Evolutionary conservation across 2,329 filamentous ascomycete genomes (phyloP).

Genomic region (Microcera coccophila): DNA sequence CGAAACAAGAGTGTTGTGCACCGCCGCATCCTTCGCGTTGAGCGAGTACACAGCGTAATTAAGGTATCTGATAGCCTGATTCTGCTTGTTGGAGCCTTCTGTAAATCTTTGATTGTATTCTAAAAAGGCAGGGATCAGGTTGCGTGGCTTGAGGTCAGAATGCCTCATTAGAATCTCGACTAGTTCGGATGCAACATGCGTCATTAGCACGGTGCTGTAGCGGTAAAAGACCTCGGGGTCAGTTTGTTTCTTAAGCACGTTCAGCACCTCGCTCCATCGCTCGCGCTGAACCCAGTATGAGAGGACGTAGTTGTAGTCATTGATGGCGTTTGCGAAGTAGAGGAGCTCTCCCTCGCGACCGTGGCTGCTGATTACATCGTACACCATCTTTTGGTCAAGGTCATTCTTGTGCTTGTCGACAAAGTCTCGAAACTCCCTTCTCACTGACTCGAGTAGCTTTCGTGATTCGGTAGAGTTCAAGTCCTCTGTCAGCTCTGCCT

Average conservation of each 20-base stretch:
- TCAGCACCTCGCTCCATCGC: constrained; percentile 81
- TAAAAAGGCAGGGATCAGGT: constrained; percentile 86
- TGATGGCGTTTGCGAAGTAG: constrained; percentile 81
- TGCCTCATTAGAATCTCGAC: constrained; percentile 97
- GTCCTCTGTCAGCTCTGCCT: constrained; percentile 73
- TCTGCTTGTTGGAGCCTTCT: constrained; percentile 62
- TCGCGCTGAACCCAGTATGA: constrained; percentile 97
- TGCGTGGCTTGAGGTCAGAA: constrained; percentile 75
- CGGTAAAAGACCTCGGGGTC: constrained; percentile 92
- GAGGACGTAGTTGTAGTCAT: constrained; percentile 91
- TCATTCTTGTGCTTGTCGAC: constrained; percentile 79
- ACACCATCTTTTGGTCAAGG: constrained; percentile 85
- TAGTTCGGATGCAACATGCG: constrained; percentile 75
- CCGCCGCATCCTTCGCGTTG: constrained; percentile 73
- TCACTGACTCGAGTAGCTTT: constrained; percentile 65
- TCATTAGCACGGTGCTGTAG: constrained; percentile 96
- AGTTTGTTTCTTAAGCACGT: constrained; percentile 87
- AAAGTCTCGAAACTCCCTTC: constrained; percentile 84
- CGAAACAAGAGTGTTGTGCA: constrained; percentile 95
- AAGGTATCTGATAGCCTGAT: constrained; percentile 91
- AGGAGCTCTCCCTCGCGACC: constrained; percentile 89
- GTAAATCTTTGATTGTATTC: constrained; percentile 83
- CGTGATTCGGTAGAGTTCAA: constrained; percentile 67
- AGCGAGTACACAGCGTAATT: constrained; percentile 89
- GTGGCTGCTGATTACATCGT: constrained; percentile 94